Evolutionary conservation across 1,284 basidiomycete genomes (phyloP).

Genomic region (Schizophyllum amplum): DNA sequence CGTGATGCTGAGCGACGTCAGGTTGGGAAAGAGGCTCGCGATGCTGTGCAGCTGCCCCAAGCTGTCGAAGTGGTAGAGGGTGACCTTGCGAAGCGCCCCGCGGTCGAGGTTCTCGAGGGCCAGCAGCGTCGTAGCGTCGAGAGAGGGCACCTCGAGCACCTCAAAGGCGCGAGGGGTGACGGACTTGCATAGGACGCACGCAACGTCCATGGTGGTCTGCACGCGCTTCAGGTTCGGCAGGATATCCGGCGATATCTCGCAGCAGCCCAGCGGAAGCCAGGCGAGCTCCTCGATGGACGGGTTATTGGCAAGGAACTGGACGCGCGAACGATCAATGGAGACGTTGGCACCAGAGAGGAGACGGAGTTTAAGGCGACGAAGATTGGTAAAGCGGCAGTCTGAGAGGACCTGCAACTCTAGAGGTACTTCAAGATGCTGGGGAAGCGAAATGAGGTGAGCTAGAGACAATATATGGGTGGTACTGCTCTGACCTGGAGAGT

Average conservation of each 20-base stretch:
- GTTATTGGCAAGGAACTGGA: conserved; percentile 31
- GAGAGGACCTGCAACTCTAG: conserved; percentile 30
- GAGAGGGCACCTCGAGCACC: conserved; percentile 22
- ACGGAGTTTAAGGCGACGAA: conserved; percentile 29
- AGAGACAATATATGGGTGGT: not conserved
- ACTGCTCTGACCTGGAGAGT: conserved; percentile 26
- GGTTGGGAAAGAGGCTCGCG: conserved; percentile 26
- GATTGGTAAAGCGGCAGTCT: conserved; percentile 27
- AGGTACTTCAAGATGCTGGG: conserved; percentile 32
- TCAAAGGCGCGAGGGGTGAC: conserved; percentile 22
- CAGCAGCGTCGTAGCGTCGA: conserved; percentile 21
- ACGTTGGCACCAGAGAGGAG: conserved; percentile 27
- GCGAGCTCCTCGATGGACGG: conserved; percentile 33
- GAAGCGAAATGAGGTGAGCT: not conserved
- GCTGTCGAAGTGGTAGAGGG: conserved; percentile 21
- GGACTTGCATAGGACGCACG: conserved; percentile 22
- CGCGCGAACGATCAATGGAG: conserved; percentile 24
- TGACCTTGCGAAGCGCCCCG: conserved; percentile 21
- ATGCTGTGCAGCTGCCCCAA: conserved; percentile 22
- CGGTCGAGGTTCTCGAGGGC: conserved; percentile 20
- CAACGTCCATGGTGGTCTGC: conserved; percentile 22
- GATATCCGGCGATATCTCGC: conserved; percentile 13
- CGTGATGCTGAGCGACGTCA: conserved; percentile 31
- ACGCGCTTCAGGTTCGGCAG: conserved; percentile 31
- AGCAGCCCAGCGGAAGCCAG: conserved; percentile 28